phyloP scores from a whole-genome alignment of 1,139 yeast species.

The Geotrichum australiense region DNA sequence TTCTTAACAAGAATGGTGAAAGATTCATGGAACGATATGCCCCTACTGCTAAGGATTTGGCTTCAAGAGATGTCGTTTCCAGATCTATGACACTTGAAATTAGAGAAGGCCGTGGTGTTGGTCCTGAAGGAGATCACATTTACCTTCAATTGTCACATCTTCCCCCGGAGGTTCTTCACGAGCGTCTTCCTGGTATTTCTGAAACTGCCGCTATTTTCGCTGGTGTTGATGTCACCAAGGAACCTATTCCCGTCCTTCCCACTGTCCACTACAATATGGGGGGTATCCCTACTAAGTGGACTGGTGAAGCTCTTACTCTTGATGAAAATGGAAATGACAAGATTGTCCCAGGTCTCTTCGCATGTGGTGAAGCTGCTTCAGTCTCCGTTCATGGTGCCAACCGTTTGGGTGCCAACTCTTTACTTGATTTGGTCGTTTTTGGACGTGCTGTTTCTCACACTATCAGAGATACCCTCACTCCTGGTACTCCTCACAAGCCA shows the following conservation, averaged over 20 bases:
- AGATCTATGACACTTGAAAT: slow-evolving; percentile 98
- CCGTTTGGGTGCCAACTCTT: slow-evolving; percentile 98
- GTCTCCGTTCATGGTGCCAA: slow-evolving; percentile 99
- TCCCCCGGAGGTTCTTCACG: slow-evolving; percentile 86
- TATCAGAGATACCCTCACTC: slow-evolving; percentile 74
- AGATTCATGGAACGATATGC: slow-evolving; percentile 99
- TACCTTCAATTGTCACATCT: slow-evolving; percentile 88
- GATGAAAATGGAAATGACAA: slow-evolving; percentile 86
- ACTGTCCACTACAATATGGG: slow-evolving; percentile 99
- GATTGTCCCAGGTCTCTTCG: slow-evolving; percentile 87
- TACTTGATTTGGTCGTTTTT: slow-evolving; percentile 92
- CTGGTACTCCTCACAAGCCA: slow-evolving; percentile 79
- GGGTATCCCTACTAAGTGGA: slow-evolving; percentile 98
- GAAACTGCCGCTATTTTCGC: slow-evolving; percentile 98
- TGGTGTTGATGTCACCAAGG: slow-evolving; percentile 98
- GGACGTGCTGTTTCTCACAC: slow-evolving; percentile 98
- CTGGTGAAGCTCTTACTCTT: slow-evolving; percentile 85
- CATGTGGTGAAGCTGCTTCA: slow-evolving; percentile 99
- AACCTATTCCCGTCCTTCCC: slow-evolving; percentile 97
- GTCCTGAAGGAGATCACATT: slow-evolving; percentile 93
- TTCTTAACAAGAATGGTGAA: slow-evolving; percentile 95
- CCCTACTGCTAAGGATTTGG: slow-evolving; percentile 96
- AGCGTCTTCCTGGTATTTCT: slow-evolving; percentile 98
- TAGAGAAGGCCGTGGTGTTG: slow-evolving; percentile 99
- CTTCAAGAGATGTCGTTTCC: slow-evolving; percentile 97